Evolutionary conservation across 768 basidiomycete species (phyloP), one percentile per base, ranked within the genome.

Genomic region (Boletus vinaceobasis): DNA sequence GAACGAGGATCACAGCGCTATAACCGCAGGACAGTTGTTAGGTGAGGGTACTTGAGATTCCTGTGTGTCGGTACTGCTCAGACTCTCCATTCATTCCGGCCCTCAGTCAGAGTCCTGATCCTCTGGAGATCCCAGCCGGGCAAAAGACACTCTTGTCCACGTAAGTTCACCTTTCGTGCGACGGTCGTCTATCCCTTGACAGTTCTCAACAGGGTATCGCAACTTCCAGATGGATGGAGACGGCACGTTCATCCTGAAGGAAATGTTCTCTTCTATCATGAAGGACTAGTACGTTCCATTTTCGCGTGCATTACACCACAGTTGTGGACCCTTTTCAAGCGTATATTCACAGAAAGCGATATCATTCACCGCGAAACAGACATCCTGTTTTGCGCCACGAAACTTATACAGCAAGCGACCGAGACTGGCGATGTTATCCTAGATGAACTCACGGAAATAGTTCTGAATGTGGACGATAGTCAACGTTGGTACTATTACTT

Each of bases 311-410:
- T n/a, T 17, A n/a, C 21, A 36, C 21, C n/a, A 4, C 5, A 4
- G 11, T 27, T 21, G 5, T 45, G 10, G 7, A 59, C 52, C 8
- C 45, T 37, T 54, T 54, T 13, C 29, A 36, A 60, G 59, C 49
- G 48, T 26, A 32, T 60, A 42, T 56, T 56, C 39, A 60, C 59
- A 32, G 58, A 60, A 29, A 48, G 29, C 26, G 39, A 60, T 10
- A 42, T 60, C 26, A 42, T 8, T n/a, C 26, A 49, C 32, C 4
- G 0, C 15, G 42, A 37, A 52, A 10, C 27, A 3, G 26, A 52
- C 10, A 9, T 60, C 14, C 3, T 56, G 2, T 48, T 7, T 32
- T 52, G 37, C n/a, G 59, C 43, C 1, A 17, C n/a, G 19, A 35
- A n/a, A 35, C 59, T 56, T 31, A 21, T 61, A 9, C 47, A 52